Conservation (phyloP, 371 early-diverging fungal species). For the Capniomyces stellatus region DNA sequence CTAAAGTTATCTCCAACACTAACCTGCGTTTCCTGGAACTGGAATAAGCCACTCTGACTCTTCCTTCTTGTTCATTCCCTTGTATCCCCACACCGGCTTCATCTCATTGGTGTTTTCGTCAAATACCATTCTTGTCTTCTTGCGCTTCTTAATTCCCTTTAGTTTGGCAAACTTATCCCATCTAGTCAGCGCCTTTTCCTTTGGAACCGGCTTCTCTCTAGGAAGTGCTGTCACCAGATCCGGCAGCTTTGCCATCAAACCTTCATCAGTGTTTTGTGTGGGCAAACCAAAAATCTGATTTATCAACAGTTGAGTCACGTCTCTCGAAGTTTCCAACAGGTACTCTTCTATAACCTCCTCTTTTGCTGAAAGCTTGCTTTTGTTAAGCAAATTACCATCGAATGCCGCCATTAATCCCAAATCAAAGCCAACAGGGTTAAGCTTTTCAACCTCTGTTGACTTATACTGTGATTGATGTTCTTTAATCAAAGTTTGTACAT, state of each 20-base stretch:
- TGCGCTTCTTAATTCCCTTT: slow-evolving; percentile 90
- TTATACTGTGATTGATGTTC: slow-evolving; percentile 33
- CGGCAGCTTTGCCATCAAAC: slow-evolving; percentile 57
- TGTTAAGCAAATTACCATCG: slow-evolving; percentile 65
- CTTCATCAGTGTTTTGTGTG: slow-evolving; percentile 44
- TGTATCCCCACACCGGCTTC: slow-evolving; percentile 83
- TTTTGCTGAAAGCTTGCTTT: slow-evolving; percentile 28
- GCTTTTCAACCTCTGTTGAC: slow-evolving; percentile 29
- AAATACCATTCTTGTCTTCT: slow-evolving; percentile 63
- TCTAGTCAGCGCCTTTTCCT: slow-evolving; percentile 71
- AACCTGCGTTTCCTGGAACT: slow-evolving; percentile 62
- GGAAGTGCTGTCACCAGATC: slow-evolving; percentile 44
- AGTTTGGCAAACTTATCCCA: slow-evolving; percentile 99
- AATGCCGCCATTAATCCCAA: slow-evolving; percentile 56
- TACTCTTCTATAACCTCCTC: slow-evolving; percentile 27
- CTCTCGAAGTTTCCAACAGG: slow-evolving; percentile 54
- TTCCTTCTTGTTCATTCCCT: slow-evolving; percentile 51
- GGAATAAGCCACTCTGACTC: slow-evolving; percentile 83
- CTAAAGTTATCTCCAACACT: no score
- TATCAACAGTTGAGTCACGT: slow-evolving; percentile 68
- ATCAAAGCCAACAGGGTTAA: slow-evolving; percentile 72
- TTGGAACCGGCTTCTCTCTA: slow-evolving; percentile 79
- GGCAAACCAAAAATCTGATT: slow-evolving; percentile 77
- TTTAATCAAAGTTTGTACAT: slow-evolving; percentile 46
- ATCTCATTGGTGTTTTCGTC: slow-evolving; percentile 80